Evolutionary conservation across 1,284 basidiomycete genomes (phyloP).

Genomic region (Porodaedalea pini): DNA sequence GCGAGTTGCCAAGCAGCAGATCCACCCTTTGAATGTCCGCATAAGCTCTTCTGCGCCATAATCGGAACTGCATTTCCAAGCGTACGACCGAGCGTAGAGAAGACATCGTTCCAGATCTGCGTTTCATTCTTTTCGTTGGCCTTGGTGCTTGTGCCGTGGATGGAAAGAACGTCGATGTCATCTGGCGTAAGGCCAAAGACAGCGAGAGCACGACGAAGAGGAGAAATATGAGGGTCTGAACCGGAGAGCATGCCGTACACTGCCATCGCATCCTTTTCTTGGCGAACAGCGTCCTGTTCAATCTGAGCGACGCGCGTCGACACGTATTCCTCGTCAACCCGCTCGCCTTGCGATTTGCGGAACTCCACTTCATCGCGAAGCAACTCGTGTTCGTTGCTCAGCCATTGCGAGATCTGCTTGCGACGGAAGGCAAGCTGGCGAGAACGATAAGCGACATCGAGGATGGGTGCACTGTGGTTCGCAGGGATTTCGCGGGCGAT

Average conservation of each 20-base stretch:
- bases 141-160: constrained; percentile 93
- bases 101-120: constrained; percentile 93
- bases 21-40: constrained; percentile 95
- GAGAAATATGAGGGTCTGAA: constrained; percentile 78
- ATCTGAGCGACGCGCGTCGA: constrained; percentile 74
- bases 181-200: constrained; percentile 95
- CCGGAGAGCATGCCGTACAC: constrained; percentile 96
- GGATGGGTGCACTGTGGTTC: constrained; percentile 70
- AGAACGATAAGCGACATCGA: constrained; percentile 83
- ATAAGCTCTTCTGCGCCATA: constrained; percentile 95
- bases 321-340: constrained; percentile 66
- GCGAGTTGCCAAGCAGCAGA: constrained; percentile 98
- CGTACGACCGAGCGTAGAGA: constrained; percentile 83
- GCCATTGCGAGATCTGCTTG: constrained; percentile 90
- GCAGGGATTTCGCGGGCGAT: constrained; percentile 80
- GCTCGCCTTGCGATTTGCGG: constrained; percentile 52
- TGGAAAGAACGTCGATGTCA: constrained; percentile 85
- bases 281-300: constrained; percentile 83
- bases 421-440: constrained; percentile 93
- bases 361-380: constrained; percentile 75
- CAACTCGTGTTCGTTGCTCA: constrained; percentile 81
- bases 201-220: constrained; percentile 90
- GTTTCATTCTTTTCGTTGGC: constrained; percentile 99
- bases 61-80: constrained; percentile 94
- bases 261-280: constrained; percentile 87